phyloP scores from a whole-genome alignment of 192 early-diverging fungal species.

The Entrophospora sp. region DNA sequence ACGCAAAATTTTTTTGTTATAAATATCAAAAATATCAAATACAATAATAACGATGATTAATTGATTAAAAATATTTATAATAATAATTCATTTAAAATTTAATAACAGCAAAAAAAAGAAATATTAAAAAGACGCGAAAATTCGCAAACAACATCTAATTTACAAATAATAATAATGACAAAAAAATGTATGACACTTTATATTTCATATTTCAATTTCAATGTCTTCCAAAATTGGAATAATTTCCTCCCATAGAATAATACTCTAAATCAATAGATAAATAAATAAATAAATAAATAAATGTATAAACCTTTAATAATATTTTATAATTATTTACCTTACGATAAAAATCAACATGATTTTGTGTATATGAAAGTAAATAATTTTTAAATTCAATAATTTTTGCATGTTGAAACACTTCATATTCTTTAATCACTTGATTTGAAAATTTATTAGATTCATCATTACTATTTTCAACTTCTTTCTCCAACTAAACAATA shows the following conservation, averaged over 20 bases:
- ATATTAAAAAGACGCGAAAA: no score
- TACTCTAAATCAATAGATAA: conserved; percentile 26
- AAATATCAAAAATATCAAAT: no score
- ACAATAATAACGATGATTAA: no score
- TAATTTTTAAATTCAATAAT: conserved; percentile 70
- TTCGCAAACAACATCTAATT: no score
- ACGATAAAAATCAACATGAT: conserved; percentile 79
- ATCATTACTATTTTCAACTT: conserved; percentile 67
- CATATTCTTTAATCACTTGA: conserved; percentile 73
- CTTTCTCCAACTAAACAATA: conserved; percentile 60
- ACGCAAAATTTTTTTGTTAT: no score
- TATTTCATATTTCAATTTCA: conserved; percentile 22
- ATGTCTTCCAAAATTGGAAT: conserved; percentile 73
- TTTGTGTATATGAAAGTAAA: conserved; percentile 62
- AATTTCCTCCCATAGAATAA: conserved; percentile 73
- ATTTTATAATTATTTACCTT: conserved; percentile 40
- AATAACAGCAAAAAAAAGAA: no score
- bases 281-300: not conserved
- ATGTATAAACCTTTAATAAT: not conserved
- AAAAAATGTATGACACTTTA: not conserved
- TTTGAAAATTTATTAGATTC: conserved; percentile 65
- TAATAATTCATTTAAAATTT: no score
- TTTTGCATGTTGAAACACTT: conserved; percentile 75
- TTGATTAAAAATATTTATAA: no score
- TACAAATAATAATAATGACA: no score